phyloP scores from a whole-genome alignment of 345 rosid species.

The Citrus trifoliata region DNA sequence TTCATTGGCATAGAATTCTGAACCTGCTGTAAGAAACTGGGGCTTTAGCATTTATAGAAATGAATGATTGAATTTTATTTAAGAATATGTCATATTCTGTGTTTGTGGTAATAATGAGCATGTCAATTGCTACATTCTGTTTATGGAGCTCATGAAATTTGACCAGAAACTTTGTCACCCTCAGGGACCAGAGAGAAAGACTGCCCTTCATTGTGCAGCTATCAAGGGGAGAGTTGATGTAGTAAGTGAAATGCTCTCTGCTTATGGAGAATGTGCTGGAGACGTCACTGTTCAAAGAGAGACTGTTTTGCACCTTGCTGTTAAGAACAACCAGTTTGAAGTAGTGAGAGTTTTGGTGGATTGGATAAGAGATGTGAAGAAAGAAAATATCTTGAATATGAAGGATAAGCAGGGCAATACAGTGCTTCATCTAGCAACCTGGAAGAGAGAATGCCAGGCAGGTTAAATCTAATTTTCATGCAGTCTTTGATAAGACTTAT shows the following conservation, averaged over 20 bases:
- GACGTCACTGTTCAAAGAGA: constrained; percentile 38
- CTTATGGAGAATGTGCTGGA: constrained; percentile 30
- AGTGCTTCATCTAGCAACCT: constrained; percentile 39
- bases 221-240: constrained; percentile 33
- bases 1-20: not conserved
- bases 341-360: constrained; percentile 31
- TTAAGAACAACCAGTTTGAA: constrained; percentile 27
- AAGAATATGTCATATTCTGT: not conserved
- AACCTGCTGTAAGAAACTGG: not conserved
- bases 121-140: not conserved
- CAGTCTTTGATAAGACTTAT: too few relatives aligned
- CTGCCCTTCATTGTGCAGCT: constrained; percentile 39
- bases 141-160: constrained; percentile 19
- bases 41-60: not conserved
- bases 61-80: not conserved
- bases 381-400: constrained; percentile 23
- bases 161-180: constrained; percentile 31
- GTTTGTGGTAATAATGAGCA: not conserved
- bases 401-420: constrained; percentile 46
- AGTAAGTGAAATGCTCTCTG: constrained; percentile 30
- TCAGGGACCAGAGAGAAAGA: constrained; percentile 32
- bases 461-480: not conserved
- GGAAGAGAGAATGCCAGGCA: constrained; percentile 41
- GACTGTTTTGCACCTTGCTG: constrained; percentile 45
- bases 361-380: constrained; percentile 27